Evolutionary conservation across 2,329 filamentous ascomycete species (phyloP).

Genomic region (Knufia fluminis): DNA sequence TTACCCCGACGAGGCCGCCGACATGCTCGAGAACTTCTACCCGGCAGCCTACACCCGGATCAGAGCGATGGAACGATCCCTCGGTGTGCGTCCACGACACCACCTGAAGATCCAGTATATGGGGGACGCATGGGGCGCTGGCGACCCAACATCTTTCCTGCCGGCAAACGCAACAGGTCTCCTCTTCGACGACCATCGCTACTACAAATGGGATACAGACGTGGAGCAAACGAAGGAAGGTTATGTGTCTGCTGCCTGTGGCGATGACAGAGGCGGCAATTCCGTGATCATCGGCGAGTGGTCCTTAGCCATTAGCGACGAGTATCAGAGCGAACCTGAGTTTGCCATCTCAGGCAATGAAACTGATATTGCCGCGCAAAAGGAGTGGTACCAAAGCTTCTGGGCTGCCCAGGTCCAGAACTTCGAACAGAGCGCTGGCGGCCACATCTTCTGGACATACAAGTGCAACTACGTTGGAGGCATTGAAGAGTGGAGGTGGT

Average conservation of each 20-base stretch:
- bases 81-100: neutral
- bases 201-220: constrained; percentile 3
- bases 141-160: constrained; percentile 3
- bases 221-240: neutral
- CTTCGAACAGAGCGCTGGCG: constrained; percentile 40
- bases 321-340: neutral
- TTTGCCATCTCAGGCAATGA: neutral
- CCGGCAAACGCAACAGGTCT: neutral
- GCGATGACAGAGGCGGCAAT: neutral
- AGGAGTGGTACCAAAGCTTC: constrained; percentile 45
- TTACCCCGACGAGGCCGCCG: constrained; percentile 23
- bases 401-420: constrained; percentile 47
- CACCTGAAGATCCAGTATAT: constrained; percentile 7
- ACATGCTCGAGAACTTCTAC: constrained; percentile 40
- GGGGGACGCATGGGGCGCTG: constrained; percentile 1
- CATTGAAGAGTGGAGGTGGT: constrained; percentile 33
- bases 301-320: neutral
- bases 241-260: constrained; percentile 2
- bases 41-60: constrained; percentile 15
- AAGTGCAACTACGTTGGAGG: constrained; percentile 30
- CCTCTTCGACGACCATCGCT: constrained; percentile 8
- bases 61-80: neutral
- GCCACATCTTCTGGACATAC: constrained; percentile 49
- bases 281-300: neutral
- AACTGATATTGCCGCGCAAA: neutral